Conservation (phyloP, 768 basidiomycete species). For the Gloeopeniophorella convolvens region DNA sequence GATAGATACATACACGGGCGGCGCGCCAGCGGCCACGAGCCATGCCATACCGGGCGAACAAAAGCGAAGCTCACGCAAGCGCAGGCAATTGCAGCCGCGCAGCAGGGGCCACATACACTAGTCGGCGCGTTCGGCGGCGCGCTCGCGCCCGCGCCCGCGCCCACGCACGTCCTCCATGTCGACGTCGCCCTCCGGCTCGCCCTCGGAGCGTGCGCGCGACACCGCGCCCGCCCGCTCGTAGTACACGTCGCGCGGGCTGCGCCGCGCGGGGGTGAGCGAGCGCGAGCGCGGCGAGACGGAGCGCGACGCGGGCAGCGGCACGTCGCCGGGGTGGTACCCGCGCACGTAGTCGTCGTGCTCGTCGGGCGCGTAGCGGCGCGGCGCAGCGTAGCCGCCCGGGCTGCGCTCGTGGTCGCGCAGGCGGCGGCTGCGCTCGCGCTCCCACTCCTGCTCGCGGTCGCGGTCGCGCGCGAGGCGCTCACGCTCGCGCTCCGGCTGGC, state of each 20-base stretch:
- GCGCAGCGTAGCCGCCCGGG: too few species aligned
- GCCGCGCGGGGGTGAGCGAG: slow-evolving; percentile 11
- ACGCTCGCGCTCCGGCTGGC: slow-evolving; percentile 43
- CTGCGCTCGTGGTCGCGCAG: slow-evolving; percentile 23
- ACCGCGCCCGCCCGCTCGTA: slow-evolving; percentile 11
- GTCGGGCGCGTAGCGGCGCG: slow-evolving; percentile 21
- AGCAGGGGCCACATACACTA: slow-evolving; percentile 19
- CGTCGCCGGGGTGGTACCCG: slow-evolving; percentile 14
- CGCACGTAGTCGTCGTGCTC: slow-evolving; percentile 20
- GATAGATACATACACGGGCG: slow-evolving; percentile 6
- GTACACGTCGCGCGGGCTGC: slow-evolving; percentile 12
- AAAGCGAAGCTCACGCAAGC: too few species aligned
- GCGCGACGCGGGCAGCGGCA: slow-evolving; percentile 17
- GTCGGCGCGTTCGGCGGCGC: slow-evolving; percentile 16
- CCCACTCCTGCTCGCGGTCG: slow-evolving; percentile 27
- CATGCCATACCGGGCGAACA: too few species aligned
- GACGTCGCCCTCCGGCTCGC: slow-evolving; percentile 13
- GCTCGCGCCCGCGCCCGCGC: too few species aligned
- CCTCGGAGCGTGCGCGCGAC: slow-evolving; percentile 1
- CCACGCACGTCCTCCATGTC: slow-evolving; percentile 16
- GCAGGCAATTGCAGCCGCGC: too few species aligned
- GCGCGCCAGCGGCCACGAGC: too few species aligned
- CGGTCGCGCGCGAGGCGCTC: slow-evolving; percentile 36
- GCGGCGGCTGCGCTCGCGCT: slow-evolving; percentile 34
- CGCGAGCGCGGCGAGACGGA: slow-evolving; percentile 17